Conservation (phyloP, 495 filamentous ascomycete species). For the Bacidia gigantensis region DNA sequence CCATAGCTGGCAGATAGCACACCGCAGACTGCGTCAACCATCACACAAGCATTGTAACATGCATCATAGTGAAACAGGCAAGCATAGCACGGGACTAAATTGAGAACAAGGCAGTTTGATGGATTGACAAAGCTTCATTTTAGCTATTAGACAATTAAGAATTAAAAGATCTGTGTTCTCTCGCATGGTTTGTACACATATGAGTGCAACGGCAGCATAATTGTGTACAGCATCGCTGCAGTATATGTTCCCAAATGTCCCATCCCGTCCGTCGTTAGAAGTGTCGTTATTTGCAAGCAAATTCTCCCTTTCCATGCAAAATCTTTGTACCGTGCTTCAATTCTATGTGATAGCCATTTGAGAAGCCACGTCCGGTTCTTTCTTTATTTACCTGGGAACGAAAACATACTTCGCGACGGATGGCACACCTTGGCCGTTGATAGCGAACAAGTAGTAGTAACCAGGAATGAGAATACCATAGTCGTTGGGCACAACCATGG, state of each 20-base stretch:
- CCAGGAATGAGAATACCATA: constrained; percentile 32
- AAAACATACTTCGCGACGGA: constrained; percentile 22
- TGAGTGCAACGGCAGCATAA: too few relatives aligned
- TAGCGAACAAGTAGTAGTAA: constrained; percentile 38
- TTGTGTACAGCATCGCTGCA: too few relatives aligned
- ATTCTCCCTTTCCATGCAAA: neutral
- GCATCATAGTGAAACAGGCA: too few relatives aligned
- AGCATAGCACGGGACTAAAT: too few relatives aligned
- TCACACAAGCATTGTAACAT: too few relatives aligned
- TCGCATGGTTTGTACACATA: too few relatives aligned
- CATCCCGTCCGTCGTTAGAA: neutral
- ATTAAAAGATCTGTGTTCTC: too few relatives aligned
- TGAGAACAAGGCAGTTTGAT: too few relatives aligned
- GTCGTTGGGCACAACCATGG: constrained; percentile 27
- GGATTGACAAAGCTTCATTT: neutral
- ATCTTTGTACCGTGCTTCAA: neutral
- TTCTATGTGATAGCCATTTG: neutral
- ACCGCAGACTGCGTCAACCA: too few relatives aligned
- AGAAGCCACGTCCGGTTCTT: neutral
- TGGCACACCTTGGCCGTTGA: constrained; percentile 28
- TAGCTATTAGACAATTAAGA: neutral
- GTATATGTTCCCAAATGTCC: too few relatives aligned
- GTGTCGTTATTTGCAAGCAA: neutral
- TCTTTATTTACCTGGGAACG: neutral
- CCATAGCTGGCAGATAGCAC: too few relatives aligned